A percentile compares a stretch with the other conserved stretches of the same genome.
Conservation (phyloP, 139 green algal genomes). For the Chlamydomonas asymmetrica region DNA sequence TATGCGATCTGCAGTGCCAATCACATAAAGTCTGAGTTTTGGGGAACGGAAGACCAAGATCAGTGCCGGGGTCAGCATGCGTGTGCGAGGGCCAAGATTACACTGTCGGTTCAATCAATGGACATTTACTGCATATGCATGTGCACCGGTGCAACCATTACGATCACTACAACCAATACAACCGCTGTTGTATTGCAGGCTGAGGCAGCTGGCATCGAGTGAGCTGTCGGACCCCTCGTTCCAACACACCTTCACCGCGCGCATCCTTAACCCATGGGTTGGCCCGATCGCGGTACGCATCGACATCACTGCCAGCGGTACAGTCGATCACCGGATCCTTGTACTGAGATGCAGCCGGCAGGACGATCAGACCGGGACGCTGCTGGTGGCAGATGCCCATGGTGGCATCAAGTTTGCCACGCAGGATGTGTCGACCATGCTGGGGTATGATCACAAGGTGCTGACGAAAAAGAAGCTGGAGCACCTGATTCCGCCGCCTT, state of each 20-base stretch:
- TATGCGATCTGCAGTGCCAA: not conserved
- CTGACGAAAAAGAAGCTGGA: constrained; percentile 36
- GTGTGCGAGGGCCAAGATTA: not conserved
- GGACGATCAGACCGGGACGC: not conserved
- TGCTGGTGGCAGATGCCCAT: constrained; percentile 34
- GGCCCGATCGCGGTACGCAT: no score
- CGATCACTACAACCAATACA: no score
- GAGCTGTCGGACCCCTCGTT: no score
- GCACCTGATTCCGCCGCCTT: constrained; percentile 40
- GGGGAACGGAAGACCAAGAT: not conserved
- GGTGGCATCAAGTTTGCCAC: constrained; percentile 33
- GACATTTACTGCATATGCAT: not conserved
- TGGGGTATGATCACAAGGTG: constrained; percentile 24
- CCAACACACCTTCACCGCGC: no score
- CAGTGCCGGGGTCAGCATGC: not conserved
- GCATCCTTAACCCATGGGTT: no score
- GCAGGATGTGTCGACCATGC: constrained; percentile 1
- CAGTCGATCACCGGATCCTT: no score
- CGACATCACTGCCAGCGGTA: no score
- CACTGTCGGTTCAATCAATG: not conserved
- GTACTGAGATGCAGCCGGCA: not conserved
- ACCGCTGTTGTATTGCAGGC: no score
- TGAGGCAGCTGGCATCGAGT: no score
- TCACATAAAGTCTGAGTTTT: not conserved
- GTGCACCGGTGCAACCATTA: no score